Base-by-base conservation (phyloP, 805 yeast species). In the Candida saitoana region DNA sequence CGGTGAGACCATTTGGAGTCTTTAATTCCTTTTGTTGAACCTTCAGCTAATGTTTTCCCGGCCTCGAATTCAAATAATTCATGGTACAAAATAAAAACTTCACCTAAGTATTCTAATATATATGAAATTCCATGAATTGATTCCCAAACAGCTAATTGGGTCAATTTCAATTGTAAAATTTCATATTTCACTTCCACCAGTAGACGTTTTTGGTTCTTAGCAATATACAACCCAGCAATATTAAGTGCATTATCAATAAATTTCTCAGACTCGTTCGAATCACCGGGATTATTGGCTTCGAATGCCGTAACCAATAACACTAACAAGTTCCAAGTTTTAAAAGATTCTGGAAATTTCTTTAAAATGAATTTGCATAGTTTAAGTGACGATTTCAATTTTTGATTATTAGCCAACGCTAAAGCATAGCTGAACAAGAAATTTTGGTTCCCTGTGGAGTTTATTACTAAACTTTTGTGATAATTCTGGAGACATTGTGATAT, bases 131-230 rank as follows among this genome's bases (percentile, higher is more conserved):
- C 91, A 43, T 75, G 69, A 3, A 76, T 65, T 4, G 77, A 71
- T 52, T 84, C 89, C 40, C 79, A 63, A n/a, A 87, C 65, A 1
- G 87, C 79, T 29, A 88, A 63, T 51, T 84, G 87, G 0, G 96
- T 83, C 61, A 85, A 70, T 51, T 85, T 85, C 56, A 88, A 69
- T 55, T 87, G 86, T 40, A 82, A 55, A 42, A 80, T 73, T 43
- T 74, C 80, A 63, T 74, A 65, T 52, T 74, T 67, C 34, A 60
- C 54, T 25, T 56, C 59, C 5, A 51, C 38, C 3, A 65, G 52
- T 19, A 67, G 46, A 16, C 46, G 47, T 33, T 60, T 57, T n/a
- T 52, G 51, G 45, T 59, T 55, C 43, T 60, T 61, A 34, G 47
- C 42, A 15, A 66, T 55, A 42, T 48, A 65, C 9, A 65, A 51